Evolutionary conservation across 805 yeast species (phyloP).

Genomic region (Candida insectorum): DNA sequence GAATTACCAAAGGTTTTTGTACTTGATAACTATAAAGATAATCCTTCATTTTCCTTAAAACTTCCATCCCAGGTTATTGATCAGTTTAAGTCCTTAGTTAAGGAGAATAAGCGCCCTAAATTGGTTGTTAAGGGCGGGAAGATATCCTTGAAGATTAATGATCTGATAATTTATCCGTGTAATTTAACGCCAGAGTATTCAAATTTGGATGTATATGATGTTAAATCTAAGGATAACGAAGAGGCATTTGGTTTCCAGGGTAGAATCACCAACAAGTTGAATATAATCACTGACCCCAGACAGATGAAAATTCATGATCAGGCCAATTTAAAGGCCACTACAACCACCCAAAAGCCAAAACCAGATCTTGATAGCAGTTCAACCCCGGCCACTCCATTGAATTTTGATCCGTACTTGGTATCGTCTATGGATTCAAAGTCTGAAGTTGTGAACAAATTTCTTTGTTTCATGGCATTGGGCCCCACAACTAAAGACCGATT

Average conservation of each 20-base stretch:
- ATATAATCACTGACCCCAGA: slow-evolving; percentile 24
- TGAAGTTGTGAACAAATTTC: slow-evolving; percentile 22
- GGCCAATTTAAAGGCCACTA: not conserved
- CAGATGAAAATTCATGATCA: not conserved
- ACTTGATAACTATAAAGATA: slow-evolving; percentile 1
- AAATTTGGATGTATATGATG: slow-evolving; percentile 35
- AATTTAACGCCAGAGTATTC: slow-evolving; percentile 29
- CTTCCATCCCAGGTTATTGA: slow-evolving; percentile 23
- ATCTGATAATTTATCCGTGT: slow-evolving; percentile 29
- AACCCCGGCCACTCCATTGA: slow-evolving; percentile 12
- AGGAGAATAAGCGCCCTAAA: slow-evolving; percentile 20
- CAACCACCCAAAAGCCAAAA: not conserved
- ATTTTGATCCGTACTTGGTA: slow-evolving; percentile 12
- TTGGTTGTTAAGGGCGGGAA: slow-evolving; percentile 35
- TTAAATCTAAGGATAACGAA: no score
- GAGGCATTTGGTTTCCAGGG: slow-evolving; percentile 24
- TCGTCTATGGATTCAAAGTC: slow-evolving; percentile 7
- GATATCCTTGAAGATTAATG: slow-evolving; percentile 27
- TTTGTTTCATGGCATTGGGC: slow-evolving; percentile 48
- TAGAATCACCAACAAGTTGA: slow-evolving; percentile 27
- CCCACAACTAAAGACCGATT: slow-evolving; percentile 30
- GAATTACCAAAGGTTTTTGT: slow-evolving; percentile 2
- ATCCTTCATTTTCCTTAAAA: slow-evolving; percentile 14
- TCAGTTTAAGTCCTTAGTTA: slow-evolving; percentile 19
- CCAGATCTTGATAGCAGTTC: no score